phyloP scores from a whole-genome alignment of 768 basidiomycete species.

The Lyophyllum atratum region DNA sequence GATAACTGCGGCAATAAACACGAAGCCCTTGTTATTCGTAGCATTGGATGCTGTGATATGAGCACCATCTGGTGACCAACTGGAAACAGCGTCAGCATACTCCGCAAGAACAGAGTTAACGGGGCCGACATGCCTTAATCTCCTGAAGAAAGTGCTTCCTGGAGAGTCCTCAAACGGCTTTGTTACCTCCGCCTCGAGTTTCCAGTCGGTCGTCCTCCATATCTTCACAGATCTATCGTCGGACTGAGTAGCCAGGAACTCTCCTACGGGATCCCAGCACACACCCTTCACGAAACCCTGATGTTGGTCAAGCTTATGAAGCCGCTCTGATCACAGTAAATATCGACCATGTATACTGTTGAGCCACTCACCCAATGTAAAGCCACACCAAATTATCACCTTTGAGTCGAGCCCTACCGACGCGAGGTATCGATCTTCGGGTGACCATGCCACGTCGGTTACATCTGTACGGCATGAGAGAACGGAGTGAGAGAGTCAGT shows the following conservation, averaged over 20 bases:
- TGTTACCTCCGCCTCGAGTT: conserved; percentile 76
- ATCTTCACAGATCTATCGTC: conserved; percentile 97
- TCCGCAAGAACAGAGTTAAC: neutral
- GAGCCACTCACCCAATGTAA: conserved; percentile 69
- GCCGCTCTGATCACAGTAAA: conserved; percentile 56
- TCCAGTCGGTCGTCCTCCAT: conserved; percentile 95
- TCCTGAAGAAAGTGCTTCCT: conserved; percentile 90
- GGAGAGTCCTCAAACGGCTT: conserved; percentile 95
- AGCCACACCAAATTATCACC: conserved; percentile 93
- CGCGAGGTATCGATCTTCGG: conserved; percentile 89
- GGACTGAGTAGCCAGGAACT: conserved; percentile 96
- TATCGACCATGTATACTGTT: neutral
- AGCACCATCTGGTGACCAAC: conserved; percentile 99
- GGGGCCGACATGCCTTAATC: conserved; percentile 64
- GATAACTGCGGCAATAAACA: conserved; percentile 97
- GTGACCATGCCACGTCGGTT: conserved; percentile 93
- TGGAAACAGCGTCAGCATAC: conserved; percentile 28
- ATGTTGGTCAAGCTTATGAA: conserved; percentile 84
- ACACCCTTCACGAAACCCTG: conserved; percentile 98
- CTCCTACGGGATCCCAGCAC: conserved; percentile 98
- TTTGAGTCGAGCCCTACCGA: conserved; percentile 92
- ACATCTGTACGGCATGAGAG: conserved; percentile 61
- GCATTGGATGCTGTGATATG: conserved; percentile 98
- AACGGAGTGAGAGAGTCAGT: neutral
- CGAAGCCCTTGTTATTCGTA: conserved; percentile 93